phyloP scores from a whole-genome alignment of 1,284 basidiomycete genomes.

The Ustilago bromivora region DNA sequence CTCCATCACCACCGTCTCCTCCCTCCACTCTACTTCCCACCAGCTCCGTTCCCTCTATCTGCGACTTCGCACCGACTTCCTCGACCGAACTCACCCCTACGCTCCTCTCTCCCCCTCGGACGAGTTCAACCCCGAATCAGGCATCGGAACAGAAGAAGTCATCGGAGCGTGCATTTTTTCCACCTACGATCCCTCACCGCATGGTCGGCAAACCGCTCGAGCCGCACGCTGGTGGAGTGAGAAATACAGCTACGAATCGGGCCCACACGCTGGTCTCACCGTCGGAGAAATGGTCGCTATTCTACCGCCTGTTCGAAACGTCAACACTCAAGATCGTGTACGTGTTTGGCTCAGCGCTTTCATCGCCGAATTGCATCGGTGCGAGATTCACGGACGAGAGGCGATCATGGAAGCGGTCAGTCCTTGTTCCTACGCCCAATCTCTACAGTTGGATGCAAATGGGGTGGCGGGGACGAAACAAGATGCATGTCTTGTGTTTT shows the following conservation, averaged over 20 bases:
- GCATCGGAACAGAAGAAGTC: constrained; percentile 45
- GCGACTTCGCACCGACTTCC: constrained; percentile 19
- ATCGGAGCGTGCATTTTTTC: constrained; percentile 34
- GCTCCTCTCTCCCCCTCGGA: constrained; percentile 16
- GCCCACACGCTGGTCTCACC: constrained; percentile 29
- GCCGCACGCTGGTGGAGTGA: constrained; percentile 46
- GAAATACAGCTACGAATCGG: constrained; percentile 37
- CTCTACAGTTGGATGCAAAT: background rate
- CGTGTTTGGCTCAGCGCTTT: constrained; percentile 37
- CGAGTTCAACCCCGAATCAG: constrained; percentile 38
- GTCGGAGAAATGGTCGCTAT: constrained; percentile 49
- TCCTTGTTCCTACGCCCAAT: constrained; percentile 21
- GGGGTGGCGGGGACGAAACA: constrained; percentile 13
- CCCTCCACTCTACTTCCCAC: constrained; percentile 10
- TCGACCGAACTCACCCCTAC: constrained; percentile 29
- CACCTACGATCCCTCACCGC: constrained; percentile 21
- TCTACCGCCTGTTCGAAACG: constrained; percentile 35
- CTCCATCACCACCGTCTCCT: constrained; percentile 21
- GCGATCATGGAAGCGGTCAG: constrained; percentile 33
- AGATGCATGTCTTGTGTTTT: constrained; percentile 31
- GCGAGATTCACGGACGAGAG: constrained; percentile 28
- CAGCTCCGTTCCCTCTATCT: constrained; percentile 6
- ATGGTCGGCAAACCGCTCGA: constrained; percentile 24
- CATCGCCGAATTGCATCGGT: constrained; percentile 34
- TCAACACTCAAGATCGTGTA: constrained; percentile 36